Conservation (phyloP, 139 green algal species). For the Ulvella scutata region DNA sequence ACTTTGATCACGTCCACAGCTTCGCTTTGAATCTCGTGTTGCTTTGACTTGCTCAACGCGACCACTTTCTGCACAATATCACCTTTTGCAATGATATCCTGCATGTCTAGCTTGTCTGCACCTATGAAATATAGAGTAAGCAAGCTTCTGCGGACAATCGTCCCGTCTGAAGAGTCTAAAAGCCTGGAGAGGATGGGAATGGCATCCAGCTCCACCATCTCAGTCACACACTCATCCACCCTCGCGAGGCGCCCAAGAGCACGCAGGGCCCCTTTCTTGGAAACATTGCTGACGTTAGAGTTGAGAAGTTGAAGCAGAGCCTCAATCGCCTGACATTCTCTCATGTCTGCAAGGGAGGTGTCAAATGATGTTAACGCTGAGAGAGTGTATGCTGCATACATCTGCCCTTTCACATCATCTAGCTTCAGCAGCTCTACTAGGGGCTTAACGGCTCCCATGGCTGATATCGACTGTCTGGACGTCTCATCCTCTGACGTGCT, state of each 20-base stretch:
- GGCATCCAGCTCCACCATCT: constrained; percentile 23
- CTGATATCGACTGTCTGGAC: not conserved
- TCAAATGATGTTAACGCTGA: constrained; percentile 23
- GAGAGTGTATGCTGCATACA: constrained; percentile 39
- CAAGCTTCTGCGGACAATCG: constrained; percentile 24
- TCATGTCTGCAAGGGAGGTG: constrained; percentile 12
- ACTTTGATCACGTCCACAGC: constrained; percentile 36
- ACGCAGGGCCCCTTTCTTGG: constrained; percentile 17
- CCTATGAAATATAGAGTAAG: constrained; percentile 39
- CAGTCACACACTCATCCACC: constrained; percentile 15
- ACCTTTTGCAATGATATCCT: constrained; percentile 14
- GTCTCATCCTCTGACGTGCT: constrained; percentile 12
- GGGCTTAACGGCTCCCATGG: constrained; percentile 13
- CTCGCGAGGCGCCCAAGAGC: constrained; percentile 27
- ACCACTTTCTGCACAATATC: constrained; percentile 17
- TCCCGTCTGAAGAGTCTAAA: constrained; percentile 14
- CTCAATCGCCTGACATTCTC: constrained; percentile 9
- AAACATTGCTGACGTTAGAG: constrained; percentile 4
- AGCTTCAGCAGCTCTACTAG: constrained; percentile 19
- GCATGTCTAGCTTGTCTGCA: constrained; percentile 29
- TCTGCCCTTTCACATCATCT: constrained; percentile 18
- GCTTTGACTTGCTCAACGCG: constrained; percentile 12
- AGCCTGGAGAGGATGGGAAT: constrained; percentile 20
- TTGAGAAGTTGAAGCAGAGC: constrained; percentile 27
- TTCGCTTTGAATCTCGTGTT: constrained; percentile 26